A percentile compares a stretch with the other conserved stretches of the same genome.
phyloP scores from a whole-genome alignment of 2,329 filamentous ascomycete species.

The Fusarium sulawesiense region DNA sequence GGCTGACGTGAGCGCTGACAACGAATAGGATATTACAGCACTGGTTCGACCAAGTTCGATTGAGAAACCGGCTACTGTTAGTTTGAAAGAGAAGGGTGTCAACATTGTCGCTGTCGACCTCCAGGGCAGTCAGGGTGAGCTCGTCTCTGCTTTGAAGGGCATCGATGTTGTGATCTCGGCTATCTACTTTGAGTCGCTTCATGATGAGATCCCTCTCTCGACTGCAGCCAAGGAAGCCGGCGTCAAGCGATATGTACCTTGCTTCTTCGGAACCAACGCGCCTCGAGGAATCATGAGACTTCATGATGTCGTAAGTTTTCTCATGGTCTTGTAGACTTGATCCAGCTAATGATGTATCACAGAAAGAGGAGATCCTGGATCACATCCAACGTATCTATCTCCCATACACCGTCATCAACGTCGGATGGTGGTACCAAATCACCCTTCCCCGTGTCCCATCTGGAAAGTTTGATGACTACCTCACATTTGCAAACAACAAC shows the following conservation, averaged over 20 bases:
- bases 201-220: slow-evolving; percentile 59
- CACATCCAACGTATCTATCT: slow-evolving; percentile 60
- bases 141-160: slow-evolving; percentile 55
- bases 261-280: slow-evolving; percentile 59
- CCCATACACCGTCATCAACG: slow-evolving; percentile 58
- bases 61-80: slow-evolving; percentile 57
- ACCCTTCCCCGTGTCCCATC: slow-evolving; percentile 6
- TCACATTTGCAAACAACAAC: slow-evolving; percentile 9
- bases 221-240: slow-evolving; percentile 61
- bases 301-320: neutral
- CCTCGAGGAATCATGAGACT: slow-evolving; percentile 51
- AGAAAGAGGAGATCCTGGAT: slow-evolving; percentile 63
- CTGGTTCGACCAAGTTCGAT: slow-evolving; percentile 60
- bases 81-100: slow-evolving; percentile 56
- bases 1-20: neutral
- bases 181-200: slow-evolving; percentile 50
- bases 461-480: neutral
- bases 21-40: slow-evolving; percentile 56
- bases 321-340: fast-evolving
- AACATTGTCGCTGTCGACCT: slow-evolving; percentile 58
- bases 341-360: neutral
- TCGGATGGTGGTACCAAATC: slow-evolving; percentile 22
- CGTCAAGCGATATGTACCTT: slow-evolving; percentile 64
- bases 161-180: slow-evolving; percentile 58
- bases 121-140: slow-evolving; percentile 52